These are phyloP conservation scores for Sporisorium exsertum DNA, from an alignment of 1,284 basidiomycete species.

Conservation along the genomic window DNA sequence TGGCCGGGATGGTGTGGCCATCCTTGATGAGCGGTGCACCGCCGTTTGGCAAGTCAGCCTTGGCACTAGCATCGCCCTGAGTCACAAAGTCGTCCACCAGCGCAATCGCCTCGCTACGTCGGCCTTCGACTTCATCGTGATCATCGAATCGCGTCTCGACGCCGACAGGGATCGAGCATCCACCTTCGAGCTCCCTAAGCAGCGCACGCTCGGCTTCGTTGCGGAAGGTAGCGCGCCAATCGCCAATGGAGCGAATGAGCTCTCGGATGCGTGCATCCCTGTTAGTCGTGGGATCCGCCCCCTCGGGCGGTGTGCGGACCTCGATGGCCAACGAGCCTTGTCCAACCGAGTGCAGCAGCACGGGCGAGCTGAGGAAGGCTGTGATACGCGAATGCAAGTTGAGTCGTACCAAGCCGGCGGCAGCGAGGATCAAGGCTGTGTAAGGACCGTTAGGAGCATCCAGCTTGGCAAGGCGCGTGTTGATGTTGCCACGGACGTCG, in stretches of 20 bases:
- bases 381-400: constrained; percentile 81
- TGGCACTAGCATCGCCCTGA: constrained; percentile 31
- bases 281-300: constrained; percentile 49
- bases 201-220: constrained; percentile 79
- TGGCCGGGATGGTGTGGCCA: constrained; percentile 54
- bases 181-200: constrained; percentile 89
- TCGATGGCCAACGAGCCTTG: constrained; percentile 94
- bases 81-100: constrained; percentile 48
- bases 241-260: constrained; percentile 61
- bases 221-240: constrained; percentile 65
- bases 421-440: constrained; percentile 90
- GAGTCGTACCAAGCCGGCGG: constrained; percentile 89
- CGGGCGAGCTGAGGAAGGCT: constrained; percentile 78
- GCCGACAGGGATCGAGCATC: constrained; percentile 97
- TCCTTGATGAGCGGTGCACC: constrained; percentile 39
- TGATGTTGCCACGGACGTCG: constrained; percentile 76
- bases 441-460: constrained; percentile 87
- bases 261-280: constrained; percentile 61
- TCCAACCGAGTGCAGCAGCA: constrained; percentile 88
- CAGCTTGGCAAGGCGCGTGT: constrained; percentile 88
- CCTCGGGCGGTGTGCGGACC: constrained; percentile 74
- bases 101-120: constrained; percentile 54
- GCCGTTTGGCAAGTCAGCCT: constrained; percentile 42
- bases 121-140: constrained; percentile 59
- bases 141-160: constrained; percentile 74